Percentiles rank a stretch among this genome's conserved stretches.
Conservation (phyloP, 2,329 filamentous ascomycete genomes). For the Dactylellina drechsleri region DNA sequence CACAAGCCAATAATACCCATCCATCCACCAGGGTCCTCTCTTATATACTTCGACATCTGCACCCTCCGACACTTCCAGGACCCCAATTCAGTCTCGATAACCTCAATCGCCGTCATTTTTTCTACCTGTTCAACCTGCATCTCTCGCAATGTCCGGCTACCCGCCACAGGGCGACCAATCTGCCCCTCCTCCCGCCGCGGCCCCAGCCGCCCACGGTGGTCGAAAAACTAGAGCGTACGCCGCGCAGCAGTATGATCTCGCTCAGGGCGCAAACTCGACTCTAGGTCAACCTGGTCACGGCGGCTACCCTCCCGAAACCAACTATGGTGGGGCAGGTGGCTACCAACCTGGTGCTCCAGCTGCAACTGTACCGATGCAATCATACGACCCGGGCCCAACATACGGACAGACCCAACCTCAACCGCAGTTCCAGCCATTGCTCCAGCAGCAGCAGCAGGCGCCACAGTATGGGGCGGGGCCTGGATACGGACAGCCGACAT, state of each 20-base stretch:
- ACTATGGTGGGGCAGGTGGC: slow-evolving; percentile 63
- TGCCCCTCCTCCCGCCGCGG: slow-evolving; percentile 59
- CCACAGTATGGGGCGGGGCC: slow-evolving; percentile 34
- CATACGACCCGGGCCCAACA: slow-evolving; percentile 64
- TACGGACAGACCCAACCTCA: slow-evolving; percentile 60
- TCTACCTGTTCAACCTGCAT: slow-evolving; percentile 8
- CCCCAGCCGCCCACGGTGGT: slow-evolving; percentile 65
- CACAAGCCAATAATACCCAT: slow-evolving; percentile 10
- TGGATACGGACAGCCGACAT: no score
- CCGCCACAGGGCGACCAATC: slow-evolving; percentile 63
- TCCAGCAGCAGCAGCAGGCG: slow-evolving; percentile 54
- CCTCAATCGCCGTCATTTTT: slow-evolving; percentile 8
- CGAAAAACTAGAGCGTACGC: slow-evolving; percentile 97
- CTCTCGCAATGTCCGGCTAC: slow-evolving; percentile 62
- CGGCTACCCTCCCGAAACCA: slow-evolving; percentile 66
- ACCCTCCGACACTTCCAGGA: slow-evolving; percentile 8
- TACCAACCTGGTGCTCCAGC: slow-evolving; percentile 45
- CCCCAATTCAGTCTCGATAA: slow-evolving; percentile 19
- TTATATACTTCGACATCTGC: slow-evolving; percentile 20
- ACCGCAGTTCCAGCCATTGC: slow-evolving; percentile 61
- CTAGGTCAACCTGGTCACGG: slow-evolving; percentile 65
- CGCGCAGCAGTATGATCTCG: slow-evolving; percentile 92
- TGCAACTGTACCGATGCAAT: slow-evolving; percentile 62
- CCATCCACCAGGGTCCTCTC: not conserved
- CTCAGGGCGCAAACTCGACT: slow-evolving; percentile 82